Evolutionary conservation across 1,284 basidiomycete genomes (phyloP), one percentile per base, ranked within the genome.

Genomic region (Cryptococcus maquisensis): DNA sequence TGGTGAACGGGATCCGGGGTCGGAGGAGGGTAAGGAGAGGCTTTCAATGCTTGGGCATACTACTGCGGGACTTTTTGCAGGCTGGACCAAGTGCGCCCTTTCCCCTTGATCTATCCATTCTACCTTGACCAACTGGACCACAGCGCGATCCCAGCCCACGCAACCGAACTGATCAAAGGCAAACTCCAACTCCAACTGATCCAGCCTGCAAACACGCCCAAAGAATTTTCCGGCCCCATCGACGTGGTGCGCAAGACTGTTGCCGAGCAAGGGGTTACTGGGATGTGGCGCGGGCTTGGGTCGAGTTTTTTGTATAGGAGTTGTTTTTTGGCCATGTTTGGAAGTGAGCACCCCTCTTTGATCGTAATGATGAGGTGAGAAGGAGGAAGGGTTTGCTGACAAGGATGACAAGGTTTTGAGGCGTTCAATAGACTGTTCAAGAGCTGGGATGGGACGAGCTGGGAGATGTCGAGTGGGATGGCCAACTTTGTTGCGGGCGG

Each of bases 11-110:
- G 60, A 52, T 4, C 59, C 57, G 1, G 45, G 52, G 21, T 43
- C 18, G 3, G 61, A 55, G 15, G 55, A 42, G 2, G n/a, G n/a
- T n/a, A n/a, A n/a, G 28, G 37, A 54, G 52, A 54, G 75, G 42
- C 50, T 77, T 39, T 68, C 68, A 8, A 32, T 77, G 1, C 20
- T 65, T 10, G 76, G 76, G 1, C 76, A 77, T 50, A 64, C 63
- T 16, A 51, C 73, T 1, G 76, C 73, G 4, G 76, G 76, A 16
- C 48, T 71, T 36, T 68, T 69, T 40, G 76, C 76, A 7, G 76
- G 76, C 0, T 76, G 72, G 70, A 71, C 72, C 13, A 77, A 77
- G 75, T 75, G 50, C 58, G 71, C n/a, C n/a, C n/a, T n/a, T n/a
- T 62, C 3, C 51, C 36, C 35, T 28, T 26, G 2, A 9, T 24